phyloP scores from a whole-genome alignment of 1,139 yeast genomes.

The Pichia sp. region DNA sequence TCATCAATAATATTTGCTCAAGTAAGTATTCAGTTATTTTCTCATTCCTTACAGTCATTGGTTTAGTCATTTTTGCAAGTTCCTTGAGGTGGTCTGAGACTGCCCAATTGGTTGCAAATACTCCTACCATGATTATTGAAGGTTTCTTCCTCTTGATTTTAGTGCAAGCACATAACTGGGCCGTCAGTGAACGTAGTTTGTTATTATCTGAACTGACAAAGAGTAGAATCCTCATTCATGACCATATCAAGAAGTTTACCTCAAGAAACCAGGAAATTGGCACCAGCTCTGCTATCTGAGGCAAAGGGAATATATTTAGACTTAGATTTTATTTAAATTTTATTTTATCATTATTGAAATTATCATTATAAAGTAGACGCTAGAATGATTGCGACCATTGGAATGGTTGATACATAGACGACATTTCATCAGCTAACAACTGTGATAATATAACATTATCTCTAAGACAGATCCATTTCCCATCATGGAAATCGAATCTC shows the following conservation, averaged over 20 bases:
- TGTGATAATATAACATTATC: slow-evolving; percentile 45
- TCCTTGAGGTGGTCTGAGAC: slow-evolving; percentile 30
- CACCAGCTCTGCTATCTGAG: too few species aligned
- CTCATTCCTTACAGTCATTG: slow-evolving; percentile 23
- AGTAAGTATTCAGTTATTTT: slow-evolving; percentile 25
- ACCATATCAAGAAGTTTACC: slow-evolving; percentile 9
- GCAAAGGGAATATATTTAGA: too few species aligned
- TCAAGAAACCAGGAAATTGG: too few species aligned
- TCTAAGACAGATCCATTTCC: slow-evolving; percentile 56
- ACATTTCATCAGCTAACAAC: slow-evolving; percentile 42
- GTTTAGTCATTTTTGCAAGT: slow-evolving; percentile 26
- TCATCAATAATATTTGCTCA: slow-evolving; percentile 14
- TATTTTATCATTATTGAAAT: too few species aligned
- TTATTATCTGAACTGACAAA: slow-evolving; percentile 11
- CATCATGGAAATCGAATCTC: slow-evolving; percentile 50
- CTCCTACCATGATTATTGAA: slow-evolving; percentile 35
- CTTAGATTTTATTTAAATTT: too few species aligned
- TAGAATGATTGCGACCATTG: slow-evolving; percentile 15
- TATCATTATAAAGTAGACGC: too few species aligned
- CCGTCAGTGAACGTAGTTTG: slow-evolving; percentile 11
- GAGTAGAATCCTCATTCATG: slow-evolving; percentile 11
- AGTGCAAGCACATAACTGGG: slow-evolving; percentile 30
- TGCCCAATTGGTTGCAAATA: slow-evolving; percentile 32
- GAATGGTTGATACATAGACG: slow-evolving; percentile 28
- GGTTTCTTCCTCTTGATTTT: slow-evolving; percentile 31